Evolutionary conservation across 2,329 filamentous ascomycete genomes (phyloP).

Genomic region (Paraphoma chrysanthemicola): DNA sequence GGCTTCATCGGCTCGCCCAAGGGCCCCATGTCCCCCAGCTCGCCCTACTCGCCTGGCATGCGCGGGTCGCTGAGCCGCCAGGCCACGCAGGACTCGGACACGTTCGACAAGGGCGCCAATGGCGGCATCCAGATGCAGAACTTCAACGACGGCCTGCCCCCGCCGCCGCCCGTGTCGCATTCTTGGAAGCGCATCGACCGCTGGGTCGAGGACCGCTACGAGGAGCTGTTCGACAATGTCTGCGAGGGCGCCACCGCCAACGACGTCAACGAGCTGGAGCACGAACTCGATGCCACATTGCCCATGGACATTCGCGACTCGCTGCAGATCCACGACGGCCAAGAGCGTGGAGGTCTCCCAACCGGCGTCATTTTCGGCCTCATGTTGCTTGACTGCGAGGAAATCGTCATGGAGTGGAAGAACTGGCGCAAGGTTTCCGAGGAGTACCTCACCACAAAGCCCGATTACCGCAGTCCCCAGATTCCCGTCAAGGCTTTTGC

Average conservation of each 20-base stretch:
- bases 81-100: slow-evolving; percentile 59
- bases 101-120: slow-evolving; percentile 69
- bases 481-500: slow-evolving; percentile 75
- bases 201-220: slow-evolving; percentile 95
- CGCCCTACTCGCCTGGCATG: slow-evolving; percentile 90
- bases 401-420: slow-evolving; percentile 96
- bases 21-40: slow-evolving; percentile 64
- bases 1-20: slow-evolving; percentile 67
- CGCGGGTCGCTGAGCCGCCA: slow-evolving; percentile 76
- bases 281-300: slow-evolving; percentile 91
- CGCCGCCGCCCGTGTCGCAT: slow-evolving; percentile 84
- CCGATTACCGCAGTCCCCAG: slow-evolving; percentile 64
- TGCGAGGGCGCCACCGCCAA: slow-evolving; percentile 92
- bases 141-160: slow-evolving; percentile 89
- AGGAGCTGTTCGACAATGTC: slow-evolving; percentile 91
- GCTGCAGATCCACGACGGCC: slow-evolving; percentile 89
- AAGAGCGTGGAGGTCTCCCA: slow-evolving; percentile 88
- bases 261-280: slow-evolving; percentile 95
- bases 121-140: slow-evolving; percentile 97
- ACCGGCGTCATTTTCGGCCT: slow-evolving; percentile 92
- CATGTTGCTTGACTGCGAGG: slow-evolving; percentile 97
- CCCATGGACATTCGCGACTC: slow-evolving; percentile 95
- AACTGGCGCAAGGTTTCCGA: slow-evolving; percentile 95
- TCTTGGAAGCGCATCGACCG: slow-evolving; percentile 94
- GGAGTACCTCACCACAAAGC: slow-evolving; percentile 74